Evolutionary conservation across 202 grass and related monocot species (phyloP).

Genomic region (Brachypodium distachyon): DNA sequence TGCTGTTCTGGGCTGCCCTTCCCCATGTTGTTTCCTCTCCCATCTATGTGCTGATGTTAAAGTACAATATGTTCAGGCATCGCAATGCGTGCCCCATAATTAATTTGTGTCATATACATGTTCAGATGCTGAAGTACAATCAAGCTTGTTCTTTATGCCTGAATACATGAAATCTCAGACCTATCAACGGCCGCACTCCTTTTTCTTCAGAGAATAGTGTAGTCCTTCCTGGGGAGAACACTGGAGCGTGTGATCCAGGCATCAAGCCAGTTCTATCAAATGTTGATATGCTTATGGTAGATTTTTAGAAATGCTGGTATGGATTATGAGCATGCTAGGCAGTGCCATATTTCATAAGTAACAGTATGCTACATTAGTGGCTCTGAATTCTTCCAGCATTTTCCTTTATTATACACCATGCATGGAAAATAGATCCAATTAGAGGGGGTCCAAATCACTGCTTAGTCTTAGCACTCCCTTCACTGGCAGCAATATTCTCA

Average conservation of each 20-base stretch:
- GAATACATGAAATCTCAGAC: constrained; percentile 8
- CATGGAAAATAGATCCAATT: not conserved
- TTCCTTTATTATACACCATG: not conserved
- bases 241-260: not conserved
- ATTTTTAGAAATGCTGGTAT: not conserved
- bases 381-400: not conserved
- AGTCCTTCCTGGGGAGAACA: not conserved
- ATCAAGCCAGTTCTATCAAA: not conserved
- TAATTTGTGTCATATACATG: not conserved
- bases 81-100: not conserved
- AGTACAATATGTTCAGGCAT: constrained; percentile 9
- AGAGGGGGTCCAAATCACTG: not conserved
- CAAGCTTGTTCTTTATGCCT: not conserved
- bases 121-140: not conserved
- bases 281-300: not conserved
- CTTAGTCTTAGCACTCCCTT: not conserved
- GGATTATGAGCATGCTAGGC: not conserved
- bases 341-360: not conserved
- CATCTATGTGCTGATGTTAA: not conserved
- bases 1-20: not conserved
- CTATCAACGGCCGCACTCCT: not conserved
- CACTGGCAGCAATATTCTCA: not conserved
- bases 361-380: not conserved
- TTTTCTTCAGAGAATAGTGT: not conserved
- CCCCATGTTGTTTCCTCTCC: not conserved